phyloP scores from a whole-genome alignment of 2,329 filamentous ascomycete genomes.

The Phaeomoniella chlamydospora region DNA sequence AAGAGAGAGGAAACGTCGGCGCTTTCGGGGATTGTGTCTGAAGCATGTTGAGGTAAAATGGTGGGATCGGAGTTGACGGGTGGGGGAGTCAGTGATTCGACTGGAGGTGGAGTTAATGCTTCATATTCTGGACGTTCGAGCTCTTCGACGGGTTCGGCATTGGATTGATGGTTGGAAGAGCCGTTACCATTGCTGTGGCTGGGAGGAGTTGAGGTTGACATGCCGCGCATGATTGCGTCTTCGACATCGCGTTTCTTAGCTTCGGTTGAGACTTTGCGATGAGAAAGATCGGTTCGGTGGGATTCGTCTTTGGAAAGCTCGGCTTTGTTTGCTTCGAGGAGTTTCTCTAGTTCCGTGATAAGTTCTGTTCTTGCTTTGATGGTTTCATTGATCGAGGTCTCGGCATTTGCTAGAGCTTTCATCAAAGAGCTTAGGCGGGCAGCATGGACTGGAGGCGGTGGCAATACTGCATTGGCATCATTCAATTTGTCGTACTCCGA shows the following conservation, averaged over 20 bases:
- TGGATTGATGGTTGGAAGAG: conserved; percentile 1
- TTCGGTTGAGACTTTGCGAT: conserved; percentile 60
- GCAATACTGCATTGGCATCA: conserved; percentile 51
- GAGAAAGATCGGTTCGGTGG: conserved; percentile 47
- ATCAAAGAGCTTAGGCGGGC: conserved; percentile 80
- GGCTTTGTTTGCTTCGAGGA: conserved; percentile 59
- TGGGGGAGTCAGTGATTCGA: conserved; percentile 37
- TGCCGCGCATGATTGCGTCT: conserved; percentile 73
- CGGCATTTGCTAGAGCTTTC: conserved; percentile 74
- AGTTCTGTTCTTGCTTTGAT: conserved; percentile 72
- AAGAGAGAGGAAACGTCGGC: conserved; percentile 1
- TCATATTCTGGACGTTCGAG: conserved; percentile 69
- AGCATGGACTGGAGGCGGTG: conserved; percentile 79
- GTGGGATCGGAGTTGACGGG: conserved; percentile 6
- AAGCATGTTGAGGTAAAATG: not conserved
- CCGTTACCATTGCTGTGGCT: conserved; percentile 24
- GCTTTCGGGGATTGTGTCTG: not conserved
- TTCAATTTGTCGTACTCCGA: conserved; percentile 75
- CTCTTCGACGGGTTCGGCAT: conserved; percentile 25
- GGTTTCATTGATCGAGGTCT: conserved; percentile 76
- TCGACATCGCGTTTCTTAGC: conserved; percentile 79
- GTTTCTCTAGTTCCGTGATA: conserved; percentile 66
- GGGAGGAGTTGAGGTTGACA: conserved; percentile 36
- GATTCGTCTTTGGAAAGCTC: conserved; percentile 57
- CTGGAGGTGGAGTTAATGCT: conserved; percentile 66